A percentile compares a stretch with the other conserved stretches of the same genome.
These are phyloP conservation scores for Aspergillus pseudoterreus DNA, from an alignment of 2,329 filamentous ascomycete genomes.

Conservation along the genomic window DNA sequence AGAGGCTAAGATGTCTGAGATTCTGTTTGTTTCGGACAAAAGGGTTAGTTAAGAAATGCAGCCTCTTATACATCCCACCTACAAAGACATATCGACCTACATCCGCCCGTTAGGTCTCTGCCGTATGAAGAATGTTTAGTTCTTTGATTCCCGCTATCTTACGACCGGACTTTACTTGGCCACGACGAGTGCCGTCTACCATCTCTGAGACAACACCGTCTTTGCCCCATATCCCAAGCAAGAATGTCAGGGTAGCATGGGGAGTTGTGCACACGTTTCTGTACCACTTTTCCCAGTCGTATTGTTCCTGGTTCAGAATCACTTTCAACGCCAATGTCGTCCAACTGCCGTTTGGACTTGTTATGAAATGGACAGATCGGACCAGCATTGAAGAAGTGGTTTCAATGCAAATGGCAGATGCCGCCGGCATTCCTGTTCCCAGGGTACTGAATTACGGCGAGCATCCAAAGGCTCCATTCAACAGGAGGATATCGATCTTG, in stretches of 20 bases:
- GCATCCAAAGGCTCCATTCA: constrained; percentile 18
- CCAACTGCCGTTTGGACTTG: constrained; percentile 37
- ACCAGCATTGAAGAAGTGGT: constrained; percentile 34
- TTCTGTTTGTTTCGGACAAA: too few species aligned
- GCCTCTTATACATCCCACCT: too few species aligned
- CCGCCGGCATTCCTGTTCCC: constrained; percentile 34
- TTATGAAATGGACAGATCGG: constrained; percentile 38
- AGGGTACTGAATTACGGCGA: constrained; percentile 33
- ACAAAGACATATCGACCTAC: too few species aligned
- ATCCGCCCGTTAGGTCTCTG: too few species aligned
- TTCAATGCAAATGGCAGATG: constrained; percentile 31
- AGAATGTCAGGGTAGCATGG: constrained; percentile 19
- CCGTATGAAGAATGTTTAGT: constrained; percentile 4
- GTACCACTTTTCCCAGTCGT: constrained; percentile 27
- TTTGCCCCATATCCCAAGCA: constrained; percentile 18
- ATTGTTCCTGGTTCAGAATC: constrained; percentile 27
- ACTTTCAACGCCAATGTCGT: constrained; percentile 24
- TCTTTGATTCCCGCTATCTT: constrained; percentile 17
- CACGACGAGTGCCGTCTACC: constrained; percentile 13
- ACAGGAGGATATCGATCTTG: constrained; percentile 32
- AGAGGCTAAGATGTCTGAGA: too few species aligned
- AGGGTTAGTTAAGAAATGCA: too few species aligned
- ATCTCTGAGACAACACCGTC: constrained; percentile 21
- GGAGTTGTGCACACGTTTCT: constrained; percentile 28
- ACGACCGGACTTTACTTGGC: constrained; percentile 26